phyloP scores from a whole-genome alignment of 202 grass and related monocot species.

The Setaria italica region DNA sequence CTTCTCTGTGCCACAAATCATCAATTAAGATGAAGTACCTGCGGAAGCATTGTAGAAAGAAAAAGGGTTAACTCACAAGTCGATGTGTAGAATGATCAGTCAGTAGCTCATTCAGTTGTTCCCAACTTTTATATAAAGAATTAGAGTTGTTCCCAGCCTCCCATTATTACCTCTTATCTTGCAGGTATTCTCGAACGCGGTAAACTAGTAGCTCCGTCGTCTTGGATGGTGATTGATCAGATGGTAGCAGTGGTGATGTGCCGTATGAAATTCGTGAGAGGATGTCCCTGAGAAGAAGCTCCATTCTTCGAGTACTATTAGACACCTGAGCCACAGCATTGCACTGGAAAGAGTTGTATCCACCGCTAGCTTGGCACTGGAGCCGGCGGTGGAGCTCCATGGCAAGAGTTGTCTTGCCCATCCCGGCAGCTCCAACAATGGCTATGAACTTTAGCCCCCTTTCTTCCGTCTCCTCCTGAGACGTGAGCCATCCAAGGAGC shows the following conservation, averaged over 20 bases:
- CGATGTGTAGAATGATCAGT: not conserved
- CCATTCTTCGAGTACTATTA: not conserved
- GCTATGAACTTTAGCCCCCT: not conserved
- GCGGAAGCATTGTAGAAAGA: no score
- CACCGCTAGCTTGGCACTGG: not conserved
- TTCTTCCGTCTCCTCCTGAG: no score
- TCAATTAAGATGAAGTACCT: slow-evolving; percentile 17
- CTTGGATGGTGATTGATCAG: not conserved
- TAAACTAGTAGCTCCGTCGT: not conserved
- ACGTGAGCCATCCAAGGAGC: not conserved
- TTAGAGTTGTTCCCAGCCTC: no score
- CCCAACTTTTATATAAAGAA: no score
- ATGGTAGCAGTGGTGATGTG: no score
- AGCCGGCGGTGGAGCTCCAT: not conserved
- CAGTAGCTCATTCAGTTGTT: no score
- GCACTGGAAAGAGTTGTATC: not conserved
- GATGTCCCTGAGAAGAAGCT: not conserved
- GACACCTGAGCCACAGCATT: no score
- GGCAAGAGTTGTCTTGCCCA: slow-evolving; percentile 10
- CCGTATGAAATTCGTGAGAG: not conserved
- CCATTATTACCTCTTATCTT: not conserved
- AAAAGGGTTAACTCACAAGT: not conserved
- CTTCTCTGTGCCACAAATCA: not conserved
- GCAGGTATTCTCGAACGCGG: not conserved
- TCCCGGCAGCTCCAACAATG: not conserved